Base-by-base conservation (phyloP, 345 rosid species). In the Gossypium australe region DNA sequence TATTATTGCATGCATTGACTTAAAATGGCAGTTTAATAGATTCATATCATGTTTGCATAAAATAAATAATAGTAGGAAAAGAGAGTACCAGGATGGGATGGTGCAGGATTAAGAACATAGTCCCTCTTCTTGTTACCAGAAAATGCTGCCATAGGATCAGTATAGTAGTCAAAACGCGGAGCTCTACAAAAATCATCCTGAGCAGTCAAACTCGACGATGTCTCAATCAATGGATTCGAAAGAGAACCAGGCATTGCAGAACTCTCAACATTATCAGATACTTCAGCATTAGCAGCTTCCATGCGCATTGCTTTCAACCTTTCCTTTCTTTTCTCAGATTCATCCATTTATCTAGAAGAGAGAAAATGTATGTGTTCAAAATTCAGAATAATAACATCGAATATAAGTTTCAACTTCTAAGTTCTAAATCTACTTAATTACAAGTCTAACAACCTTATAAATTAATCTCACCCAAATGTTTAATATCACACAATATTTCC, bases 131-230 rank as follows among this genome's bases (percentile, higher is more conserved):
- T 87, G 82, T 84, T 79, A 72, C 84, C 84, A 79, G 97, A 88
- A 74, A 86, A 92, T 64, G 98, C 94, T 8, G 94, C 80, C 89
- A 85, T 84, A 4, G 98, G 93, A 38, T 94, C 90, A 0, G 94
- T 92, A 75, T 92, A 92, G 76, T 79, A 92, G 82, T 88, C 97
- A 71, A 90, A 94, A 79, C 92, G 86, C 6, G 84, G 83, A 52
- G 81, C 55, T 34, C 77, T 82, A 72, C n/a, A 56, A 0, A 82
- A 59, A n/a, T 61, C 83, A 71, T 77, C 86, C 63, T 76, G 83
- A 68, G 9, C 71, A 22, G 72, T 62, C 7, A 18, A 73, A 52
- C 77, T 66, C 2, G 78, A 73, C 4, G 87, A 66, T 51, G 86
- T 27, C 43, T 86, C 94, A 9, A 80, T 80, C 79, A 92, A 82